phyloP scores from a whole-genome alignment of 2,329 filamentous ascomycete genomes.

The Hypoxylon sp. region DNA sequence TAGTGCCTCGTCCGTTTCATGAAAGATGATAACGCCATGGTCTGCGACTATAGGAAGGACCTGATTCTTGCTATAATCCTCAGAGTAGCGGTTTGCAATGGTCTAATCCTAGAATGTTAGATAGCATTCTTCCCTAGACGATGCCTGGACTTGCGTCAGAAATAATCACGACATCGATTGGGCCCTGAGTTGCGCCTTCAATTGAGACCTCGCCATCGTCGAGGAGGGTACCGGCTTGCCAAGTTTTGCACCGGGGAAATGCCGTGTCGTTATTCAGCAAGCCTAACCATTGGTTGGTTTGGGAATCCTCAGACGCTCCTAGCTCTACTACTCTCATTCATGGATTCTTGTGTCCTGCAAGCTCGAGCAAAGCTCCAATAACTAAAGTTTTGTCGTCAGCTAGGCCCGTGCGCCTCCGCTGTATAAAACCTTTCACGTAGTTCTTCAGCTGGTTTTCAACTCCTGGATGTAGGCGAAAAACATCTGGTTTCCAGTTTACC shows the following conservation, averaged over 20 bases:
- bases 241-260: slow-evolving; percentile 31
- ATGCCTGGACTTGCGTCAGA: slow-evolving; percentile 4
- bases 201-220: slow-evolving; percentile 16
- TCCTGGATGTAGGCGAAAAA: slow-evolving; percentile 11
- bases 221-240: slow-evolving; percentile 1
- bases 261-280: slow-evolving; percentile 20
- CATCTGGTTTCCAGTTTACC: slow-evolving; percentile 43
- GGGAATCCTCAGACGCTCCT: slow-evolving; percentile 4
- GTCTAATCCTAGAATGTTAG: slow-evolving; percentile 15
- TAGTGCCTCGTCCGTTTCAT: slow-evolving; percentile 13
- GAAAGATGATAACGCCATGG: slow-evolving; percentile 15
- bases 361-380: slow-evolving; percentile 28
- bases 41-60: neutral
- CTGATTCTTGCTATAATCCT: neutral
- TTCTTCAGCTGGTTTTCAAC: slow-evolving; percentile 1
- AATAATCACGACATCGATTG: slow-evolving; percentile 35
- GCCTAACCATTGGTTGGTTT: slow-evolving; percentile 8
- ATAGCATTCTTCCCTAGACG: neutral
- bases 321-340: slow-evolving; percentile 41
- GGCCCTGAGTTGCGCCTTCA: neutral
- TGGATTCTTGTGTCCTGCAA: slow-evolving; percentile 42
- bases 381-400: slow-evolving; percentile 12
- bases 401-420: neutral
- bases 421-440: slow-evolving; percentile 18
- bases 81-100: slow-evolving; percentile 1